Conservation (phyloP, 1,284 basidiomycete species). For the Hortiboletus rubellus region DNA sequence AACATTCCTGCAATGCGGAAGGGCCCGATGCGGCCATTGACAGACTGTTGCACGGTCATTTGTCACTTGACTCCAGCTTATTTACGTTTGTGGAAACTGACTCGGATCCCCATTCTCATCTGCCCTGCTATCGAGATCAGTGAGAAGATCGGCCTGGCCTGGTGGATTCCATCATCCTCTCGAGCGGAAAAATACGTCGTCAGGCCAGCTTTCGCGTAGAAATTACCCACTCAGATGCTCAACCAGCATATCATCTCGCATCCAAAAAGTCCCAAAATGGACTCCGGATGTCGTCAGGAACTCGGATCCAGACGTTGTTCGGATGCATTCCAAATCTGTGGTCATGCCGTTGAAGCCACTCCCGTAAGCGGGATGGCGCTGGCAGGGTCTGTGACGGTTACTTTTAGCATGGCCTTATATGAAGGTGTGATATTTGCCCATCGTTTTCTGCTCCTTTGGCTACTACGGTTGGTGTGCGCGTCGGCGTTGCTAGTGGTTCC, state of each 20-base stretch:
- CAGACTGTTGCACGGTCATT: neutral
- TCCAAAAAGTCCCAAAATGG: neutral
- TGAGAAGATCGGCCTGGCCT: too few species aligned
- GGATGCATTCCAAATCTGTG: neutral
- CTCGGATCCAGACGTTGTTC: neutral
- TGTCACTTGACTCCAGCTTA: neutral
- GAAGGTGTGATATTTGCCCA: neutral
- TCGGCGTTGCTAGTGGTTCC: conserved; percentile 2
- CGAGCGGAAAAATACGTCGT: neutral
- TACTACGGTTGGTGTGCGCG: conserved; percentile 1
- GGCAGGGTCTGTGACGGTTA: conserved; percentile 10
- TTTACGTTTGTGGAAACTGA: too few species aligned
- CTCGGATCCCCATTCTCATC: neutral
- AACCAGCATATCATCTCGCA: neutral
- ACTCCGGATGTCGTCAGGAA: neutral
- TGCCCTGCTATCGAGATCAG: neutral
- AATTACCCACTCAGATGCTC: too few species aligned
- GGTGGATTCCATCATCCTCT: neutral
- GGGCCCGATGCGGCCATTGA: neutral
- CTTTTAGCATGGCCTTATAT: neutral
- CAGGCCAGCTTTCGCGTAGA: neutral
- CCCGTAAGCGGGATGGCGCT: neutral
- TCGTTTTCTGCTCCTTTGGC: neutral
- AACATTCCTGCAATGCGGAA: neutral
- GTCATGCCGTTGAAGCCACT: neutral